Evolutionary conservation across 2,329 filamentous ascomycete genomes (phyloP), one percentile per base, ranked within the genome.

Genomic region (Penicillium olsonii): DNA sequence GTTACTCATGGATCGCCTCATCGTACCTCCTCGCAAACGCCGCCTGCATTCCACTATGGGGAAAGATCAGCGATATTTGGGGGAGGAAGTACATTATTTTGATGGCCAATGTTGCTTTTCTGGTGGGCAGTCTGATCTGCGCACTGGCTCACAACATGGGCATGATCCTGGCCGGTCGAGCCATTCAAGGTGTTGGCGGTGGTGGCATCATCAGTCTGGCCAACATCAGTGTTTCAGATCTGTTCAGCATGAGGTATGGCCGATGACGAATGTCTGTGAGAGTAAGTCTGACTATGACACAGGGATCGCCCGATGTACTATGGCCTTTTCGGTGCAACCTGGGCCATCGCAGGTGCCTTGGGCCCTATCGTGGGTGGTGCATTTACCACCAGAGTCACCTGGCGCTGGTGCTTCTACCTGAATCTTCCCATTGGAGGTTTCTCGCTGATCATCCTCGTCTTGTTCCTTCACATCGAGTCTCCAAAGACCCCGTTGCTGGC

Each of bases 1-100:
- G 73, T 33, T 76, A 75, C 56, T 74, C 75, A 48, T 79, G 74
- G 75, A 75, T 78, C 53, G 74, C 74, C 15, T 75, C 72, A 14
- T 71, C 74, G 9, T 77, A 74, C 56, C 64, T 78, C 14, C 63
- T 78, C 43, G 73, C 70, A 44, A 74, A 76, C 56, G 70, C 76
- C 18, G 66, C 74, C 12, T 71, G 78, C 17, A 79, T 80, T 2
- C 81, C 81, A 2, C 73, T 81, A 26, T 85, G 82, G 81, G 82
- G 82, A 18, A 85, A 85, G 60, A 69, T 85, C 18, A 83, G 80
- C 37, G 85, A 87, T 56, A 87, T 87, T 50, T 87, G 81, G 70
- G 84, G 85, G 2, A 75, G 85, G 34, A 88, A 87, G 59, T 79
- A 78, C 11, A 77, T 85, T 41, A 70, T 87, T 24, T 69, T 87